Base-by-base conservation (phyloP, 345 rosid genomes). In the Ceriops decandra region DNA sequence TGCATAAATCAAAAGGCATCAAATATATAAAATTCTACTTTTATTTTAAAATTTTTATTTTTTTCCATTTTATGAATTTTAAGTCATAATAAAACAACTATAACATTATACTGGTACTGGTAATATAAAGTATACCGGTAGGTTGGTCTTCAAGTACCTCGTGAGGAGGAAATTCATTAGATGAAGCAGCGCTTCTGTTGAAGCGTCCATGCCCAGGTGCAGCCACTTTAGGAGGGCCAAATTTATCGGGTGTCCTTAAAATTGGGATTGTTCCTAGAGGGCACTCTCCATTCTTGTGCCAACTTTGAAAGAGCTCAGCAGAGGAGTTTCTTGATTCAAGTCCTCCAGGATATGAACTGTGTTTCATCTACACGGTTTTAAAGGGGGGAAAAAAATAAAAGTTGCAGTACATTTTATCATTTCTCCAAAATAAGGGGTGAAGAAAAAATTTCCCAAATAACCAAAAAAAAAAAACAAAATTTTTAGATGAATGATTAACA, bases 191-290 rank as follows among this genome's bases (percentile, higher is more conserved):
- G 13, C 26, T 24, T 24, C 2, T 15, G 0, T 17, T 31, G 46
- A 47, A 28, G 1, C 17, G 49, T 57, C 10, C 2, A 31, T 58
- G 6, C 20, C 13, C 6, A 35, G 49, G 1, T 60, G 74, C 36
- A 13, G 19, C 13, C 13, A 33, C 20, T 32, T 47, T 52, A 4
- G 7, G 56, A 10, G n/a, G 36, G 7, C 26, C 13, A 53, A 54
- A 33, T 19, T 13, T 0, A 2, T 6, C 5, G 1, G 42, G 38
- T 19, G 76, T n/a, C 73, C 76, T 80, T 49, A 19, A 0, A 27
- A 76, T 67, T 15, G 80, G 78, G 20, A 76, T 67, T 17, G 76
- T 80, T 80, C 80, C 78, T 22, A 52, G 5, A 7, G 80, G 78
- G 31, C 80, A 80, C 60, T 67, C 16, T 35, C 66, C 75, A 19